These are phyloP conservation scores for Ballota nigra DNA, from an alignment of 257 asterid species.

Conservation along the genomic window DNA sequence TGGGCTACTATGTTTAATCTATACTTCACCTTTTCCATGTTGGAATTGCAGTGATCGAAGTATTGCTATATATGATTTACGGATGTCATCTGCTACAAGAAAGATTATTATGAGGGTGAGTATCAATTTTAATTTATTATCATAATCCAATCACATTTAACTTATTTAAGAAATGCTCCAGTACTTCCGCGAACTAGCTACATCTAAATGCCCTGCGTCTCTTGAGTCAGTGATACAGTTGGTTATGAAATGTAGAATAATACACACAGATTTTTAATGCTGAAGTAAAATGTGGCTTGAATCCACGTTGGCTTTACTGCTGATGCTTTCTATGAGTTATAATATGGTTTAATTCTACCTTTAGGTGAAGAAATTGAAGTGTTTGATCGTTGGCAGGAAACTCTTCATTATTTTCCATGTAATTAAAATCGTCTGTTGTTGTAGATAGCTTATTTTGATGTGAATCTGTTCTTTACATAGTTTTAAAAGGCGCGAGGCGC, in stretches of 20 bases:
- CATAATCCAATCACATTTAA: neutral
- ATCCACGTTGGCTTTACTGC: neutral
- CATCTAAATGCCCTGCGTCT: neutral
- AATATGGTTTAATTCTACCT: neutral
- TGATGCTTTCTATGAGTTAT: neutral
- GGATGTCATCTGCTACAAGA: slow-evolving; percentile 74
- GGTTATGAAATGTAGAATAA: neutral
- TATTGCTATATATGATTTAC: slow-evolving; percentile 79
- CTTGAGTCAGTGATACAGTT: neutral
- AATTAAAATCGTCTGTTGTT: too few species aligned
- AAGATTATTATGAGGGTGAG: slow-evolving; percentile 82
- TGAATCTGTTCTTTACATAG: too few species aligned
- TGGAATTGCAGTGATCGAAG: slow-evolving; percentile 78
- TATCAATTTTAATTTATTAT: slow-evolving; percentile 2
- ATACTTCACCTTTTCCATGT: neutral
- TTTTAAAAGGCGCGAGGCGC: too few species aligned
- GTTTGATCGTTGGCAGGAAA: neutral
- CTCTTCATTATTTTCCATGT: neutral
- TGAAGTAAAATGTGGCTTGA: neutral
- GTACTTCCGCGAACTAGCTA: neutral
- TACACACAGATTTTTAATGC: neutral
- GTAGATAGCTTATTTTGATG: too few species aligned
- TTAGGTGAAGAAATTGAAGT: neutral
- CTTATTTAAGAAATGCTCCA: neutral
- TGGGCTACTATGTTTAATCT: slow-evolving; percentile 8